Conservation (phyloP, 192 early-diverging fungal genomes). For the Podila minutissima region DNA sequence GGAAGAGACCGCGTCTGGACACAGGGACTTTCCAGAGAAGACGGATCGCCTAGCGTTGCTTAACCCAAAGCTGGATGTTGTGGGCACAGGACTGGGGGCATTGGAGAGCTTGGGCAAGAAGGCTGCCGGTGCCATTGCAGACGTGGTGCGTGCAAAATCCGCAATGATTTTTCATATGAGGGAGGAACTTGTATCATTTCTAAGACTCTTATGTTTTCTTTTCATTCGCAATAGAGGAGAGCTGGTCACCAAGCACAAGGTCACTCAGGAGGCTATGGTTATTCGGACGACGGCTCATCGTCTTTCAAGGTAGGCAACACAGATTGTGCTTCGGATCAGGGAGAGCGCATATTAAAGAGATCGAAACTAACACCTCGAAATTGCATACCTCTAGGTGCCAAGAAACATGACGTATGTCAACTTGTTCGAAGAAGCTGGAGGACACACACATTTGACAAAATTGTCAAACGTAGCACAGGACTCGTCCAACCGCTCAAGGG, state of each 20-base stretch:
- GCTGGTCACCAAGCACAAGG: constrained; percentile 24
- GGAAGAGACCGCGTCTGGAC: background rate
- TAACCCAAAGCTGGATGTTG: constrained; percentile 27
- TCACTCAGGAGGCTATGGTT: background rate
- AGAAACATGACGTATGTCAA: constrained; percentile 16
- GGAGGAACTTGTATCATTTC: background rate
- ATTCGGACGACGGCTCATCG: constrained; percentile 17
- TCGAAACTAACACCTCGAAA: background rate
- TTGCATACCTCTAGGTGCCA: constrained; percentile 4
- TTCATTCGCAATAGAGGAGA: constrained; percentile 25
- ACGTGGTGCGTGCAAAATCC: constrained; percentile 19
- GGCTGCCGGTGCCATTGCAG: constrained; percentile 42
- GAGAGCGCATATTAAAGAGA: too few relatives aligned
- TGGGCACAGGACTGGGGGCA: constrained; percentile 41
- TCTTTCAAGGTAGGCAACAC: constrained; percentile 17
- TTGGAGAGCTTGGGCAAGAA: constrained; percentile 40
- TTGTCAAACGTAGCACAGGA: constrained; percentile 8
- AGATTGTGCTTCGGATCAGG: background rate
- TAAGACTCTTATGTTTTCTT: background rate
- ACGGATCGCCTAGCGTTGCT: constrained; percentile 5
- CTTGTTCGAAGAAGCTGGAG: constrained; percentile 21
- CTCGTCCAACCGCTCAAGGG: background rate
- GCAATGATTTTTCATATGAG: background rate
- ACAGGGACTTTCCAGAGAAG: background rate
- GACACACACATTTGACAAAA: background rate